Evolutionary conservation across 2,329 filamentous ascomycete species (phyloP), one percentile per base, ranked within the genome.

Genomic region (Beauveria caledonica): DNA sequence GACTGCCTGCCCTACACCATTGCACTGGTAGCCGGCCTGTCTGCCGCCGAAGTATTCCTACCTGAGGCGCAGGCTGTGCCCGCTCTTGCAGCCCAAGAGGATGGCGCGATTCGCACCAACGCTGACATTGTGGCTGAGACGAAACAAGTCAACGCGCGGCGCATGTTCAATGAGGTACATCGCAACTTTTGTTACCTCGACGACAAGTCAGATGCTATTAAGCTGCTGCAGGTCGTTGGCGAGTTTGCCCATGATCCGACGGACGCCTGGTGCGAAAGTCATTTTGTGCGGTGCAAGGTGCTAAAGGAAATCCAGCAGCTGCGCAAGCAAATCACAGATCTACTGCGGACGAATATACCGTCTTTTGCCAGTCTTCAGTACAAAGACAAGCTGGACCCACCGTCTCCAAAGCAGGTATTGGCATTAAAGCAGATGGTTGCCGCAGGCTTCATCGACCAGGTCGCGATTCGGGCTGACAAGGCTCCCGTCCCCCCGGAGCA

Each of bases 381-480:
- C 64, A 73, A 80, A 59, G 83, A 85, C 33, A 80, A 79, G 66
- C 77, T 88, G 3, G 77, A 81, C 52, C 78, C 79, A 0, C 85
- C 85, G 0, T 82, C 83, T 0, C 76, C 85, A 7, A 88, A 86
- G 65, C 87, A 92, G 69, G 78, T 95, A 29, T 86, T 86, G 51
- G 86, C 90, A 1, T 78, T 99, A 29, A 96, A 95, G 72, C 90
- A 97, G 70, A 95, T 97, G 76, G 86, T 90, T 23, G 90, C 93
- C 0, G 88, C 91, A 0, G 94, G 93, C 1, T 97, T 97, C 76
- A 86, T 97, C 68, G 94, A 99, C 73, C 89, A 97, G 66, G 83
- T 99, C 45, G 94, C 94, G 50, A 92, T 97, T 66, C 89, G 94
- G 62, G 90, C 90, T 4, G 93, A 99, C 72, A 78, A 91, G n/a